Conservation (phyloP, 2,329 filamentous ascomycete species). For the Aciculosporium take region DNA sequence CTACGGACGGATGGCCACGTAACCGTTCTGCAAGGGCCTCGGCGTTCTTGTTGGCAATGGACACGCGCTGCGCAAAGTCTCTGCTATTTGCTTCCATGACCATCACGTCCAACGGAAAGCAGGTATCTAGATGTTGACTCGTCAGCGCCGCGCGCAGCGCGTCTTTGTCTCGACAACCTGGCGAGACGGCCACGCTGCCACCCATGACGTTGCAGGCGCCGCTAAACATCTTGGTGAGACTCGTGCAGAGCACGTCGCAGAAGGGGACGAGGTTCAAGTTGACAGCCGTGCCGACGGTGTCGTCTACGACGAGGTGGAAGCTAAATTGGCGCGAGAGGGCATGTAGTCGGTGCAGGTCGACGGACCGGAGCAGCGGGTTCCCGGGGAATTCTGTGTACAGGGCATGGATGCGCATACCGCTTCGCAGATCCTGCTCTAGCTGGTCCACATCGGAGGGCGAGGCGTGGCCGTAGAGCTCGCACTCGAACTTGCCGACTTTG, state of each 20-base stretch:
- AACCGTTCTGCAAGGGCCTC: slow-evolving; percentile 15
- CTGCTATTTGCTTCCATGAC: slow-evolving; percentile 26
- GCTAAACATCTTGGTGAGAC: slow-evolving; percentile 40
- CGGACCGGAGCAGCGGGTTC: slow-evolving; percentile 18
- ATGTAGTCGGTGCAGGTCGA: slow-evolving; percentile 15
- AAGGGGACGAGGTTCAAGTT: slow-evolving; percentile 30
- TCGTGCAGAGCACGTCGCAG: slow-evolving; percentile 35
- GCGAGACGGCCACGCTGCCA: slow-evolving; percentile 31
- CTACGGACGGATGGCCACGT: slow-evolving; percentile 11
- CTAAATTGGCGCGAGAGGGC: slow-evolving; percentile 19
- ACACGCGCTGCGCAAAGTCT: slow-evolving; percentile 21
- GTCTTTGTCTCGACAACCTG: slow-evolving; percentile 21
- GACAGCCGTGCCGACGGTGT: slow-evolving; percentile 29
- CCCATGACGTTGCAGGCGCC: slow-evolving; percentile 40
- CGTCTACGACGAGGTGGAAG: slow-evolving; percentile 29
- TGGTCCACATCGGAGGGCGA: slow-evolving; percentile 24
- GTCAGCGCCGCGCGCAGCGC: slow-evolving; percentile 14
- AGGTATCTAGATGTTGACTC: slow-evolving; percentile 11
- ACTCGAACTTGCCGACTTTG: slow-evolving; percentile 14
- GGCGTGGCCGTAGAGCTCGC: slow-evolving; percentile 30
- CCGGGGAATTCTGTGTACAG: slow-evolving; percentile 31
- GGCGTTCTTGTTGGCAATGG: slow-evolving; percentile 13
- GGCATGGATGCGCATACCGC: slow-evolving; percentile 25
- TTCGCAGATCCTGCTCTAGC: slow-evolving; percentile 22
- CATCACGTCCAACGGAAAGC: slow-evolving; percentile 13